These are phyloP conservation scores for Cladorrhinum sp. DNA, from an alignment of 2,329 filamentous ascomycete species.

Conservation along the genomic window DNA sequence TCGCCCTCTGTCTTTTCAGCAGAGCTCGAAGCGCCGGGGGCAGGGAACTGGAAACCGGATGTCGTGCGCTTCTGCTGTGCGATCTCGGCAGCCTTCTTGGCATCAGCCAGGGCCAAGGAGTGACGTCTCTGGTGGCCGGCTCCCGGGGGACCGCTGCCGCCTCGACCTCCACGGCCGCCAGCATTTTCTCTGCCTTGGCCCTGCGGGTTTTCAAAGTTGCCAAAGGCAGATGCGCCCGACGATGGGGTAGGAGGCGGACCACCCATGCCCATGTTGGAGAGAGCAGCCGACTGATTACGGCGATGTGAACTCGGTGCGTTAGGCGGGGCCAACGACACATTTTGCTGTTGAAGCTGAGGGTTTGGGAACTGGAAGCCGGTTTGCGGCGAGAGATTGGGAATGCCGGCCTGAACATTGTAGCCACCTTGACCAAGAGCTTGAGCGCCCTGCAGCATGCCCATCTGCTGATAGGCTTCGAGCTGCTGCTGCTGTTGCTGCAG, in stretches of 20 bases:
- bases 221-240: slow-evolving; percentile 75
- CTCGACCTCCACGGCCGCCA: slow-evolving; percentile 68
- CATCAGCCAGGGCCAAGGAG: slow-evolving; percentile 89
- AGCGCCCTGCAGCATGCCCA: slow-evolving; percentile 87
- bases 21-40: slow-evolving; percentile 62
- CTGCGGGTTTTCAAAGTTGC: slow-evolving; percentile 68
- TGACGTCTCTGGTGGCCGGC: slow-evolving; percentile 90
- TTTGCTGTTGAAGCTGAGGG: slow-evolving; percentile 66
- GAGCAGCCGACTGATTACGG: slow-evolving; percentile 95
- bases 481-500: slow-evolving; percentile 98
- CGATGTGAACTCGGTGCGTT: slow-evolving; percentile 83
- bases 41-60: slow-evolving; percentile 90
- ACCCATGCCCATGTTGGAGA: slow-evolving; percentile 76
- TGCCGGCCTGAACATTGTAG: slow-evolving; percentile 75
- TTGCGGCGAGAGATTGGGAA: slow-evolving; percentile 75
- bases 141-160: slow-evolving; percentile 59
- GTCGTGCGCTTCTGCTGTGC: slow-evolving; percentile 96
- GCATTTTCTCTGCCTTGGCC: slow-evolving; percentile 64
- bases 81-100: slow-evolving; percentile 94
- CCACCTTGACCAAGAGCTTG: slow-evolving; percentile 69
- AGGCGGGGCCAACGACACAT: slow-evolving; percentile 70
- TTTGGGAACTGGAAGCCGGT: slow-evolving; percentile 86
- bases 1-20: slow-evolving; percentile 57
- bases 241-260: slow-evolving; percentile 84
- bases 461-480: slow-evolving; percentile 93